Evolutionary conservation across 257 asterid genomes (phyloP), one percentile per base, ranked within the genome.

Genomic region (Coffea canephora): DNA sequence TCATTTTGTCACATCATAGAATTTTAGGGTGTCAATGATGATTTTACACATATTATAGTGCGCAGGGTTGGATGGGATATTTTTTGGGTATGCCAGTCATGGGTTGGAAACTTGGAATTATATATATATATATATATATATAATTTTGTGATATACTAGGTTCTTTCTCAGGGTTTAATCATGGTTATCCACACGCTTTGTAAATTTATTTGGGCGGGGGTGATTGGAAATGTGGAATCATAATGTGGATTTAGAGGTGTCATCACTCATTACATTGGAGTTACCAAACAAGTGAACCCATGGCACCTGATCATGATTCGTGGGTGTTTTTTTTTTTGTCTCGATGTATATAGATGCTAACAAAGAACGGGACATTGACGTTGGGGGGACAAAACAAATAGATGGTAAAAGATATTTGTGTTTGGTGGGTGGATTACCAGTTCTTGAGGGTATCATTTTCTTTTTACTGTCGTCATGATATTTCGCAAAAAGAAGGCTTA

Each of bases 111-210:
- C 48, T 57, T 54, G 39, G 46, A 54, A 73, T 67, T n/a, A n/a
- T n/a, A n/a, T n/a, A n/a, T n/a, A n/a, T n/a, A n/a, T n/a, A n/a
- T n/a, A n/a, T 31, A 31, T 73, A 41, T 39, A 73, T 67, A 77
- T 77, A 75, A 79, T 48, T 80, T 80, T 80, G 77, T 50, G 66
- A 77, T 41, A 84, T 84, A 80, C 87, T 77, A 84, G 84, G 84
- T 80, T 80, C 70, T 83, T 62, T 67, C 23, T 45, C 23, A 2
- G 41, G 84, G 61, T 52, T 71, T 79, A 83, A 66, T 74, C 71
- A 77, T 80, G 65, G 74, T 62, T 19, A 84, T 46, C 80, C 83
- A 75, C 62, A 75, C 34, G 79, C 71, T 68, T 80, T 69, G 80
- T 49, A 64, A 70, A 77, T 70, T 65, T 23, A 48, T 48, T 49